Base-by-base conservation (phyloP, 2,329 filamentous ascomycete genomes). In the Diaporthe longicolla region DNA sequence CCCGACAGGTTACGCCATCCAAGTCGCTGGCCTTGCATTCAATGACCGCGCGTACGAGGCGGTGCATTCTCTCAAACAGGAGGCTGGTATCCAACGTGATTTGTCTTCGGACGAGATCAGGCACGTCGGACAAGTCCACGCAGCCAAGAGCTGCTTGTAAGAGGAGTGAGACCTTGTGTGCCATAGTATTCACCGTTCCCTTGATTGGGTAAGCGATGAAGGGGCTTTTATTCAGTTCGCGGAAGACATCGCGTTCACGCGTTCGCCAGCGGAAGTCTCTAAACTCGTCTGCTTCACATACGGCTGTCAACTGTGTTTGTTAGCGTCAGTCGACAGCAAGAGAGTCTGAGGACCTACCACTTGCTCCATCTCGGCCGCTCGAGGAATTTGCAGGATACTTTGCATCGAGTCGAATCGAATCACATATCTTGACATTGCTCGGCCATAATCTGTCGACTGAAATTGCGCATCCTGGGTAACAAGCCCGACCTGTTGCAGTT, bases 361-460 rank as follows among this genome's bases (percentile, higher is more conserved):
- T 57, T 94, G 89, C 40, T 91, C 91, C 9, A 92, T 85, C 10
- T 88, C 90, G 0, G 92, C 88, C 54, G 87, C 89, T 1, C 84
- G 82, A n/a, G 89, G 88, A 70, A 97, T 85, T 0, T 85, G 85
- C 57, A 96, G 83, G 19, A 97, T 86, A 1, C 86, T 81, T 77
- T 91, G 92, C 94, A 97, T 97, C 0, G 94, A 97, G 50, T 93
- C 88, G 77, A 95, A 95, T 29, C 90, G 90, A 4, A 97, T 85
- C 84, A 94, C 96, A 80, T 96, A 97, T 63, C 91, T 89, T 57
- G 94, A 93, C 94, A 97, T 97, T 6, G 93, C 92, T 72, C 93
- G 88, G 1, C 94, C 94, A 79, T 93, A 94, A 65, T 92, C 90
- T 0, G 93, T 96, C 58, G 90, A 91, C 35, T 83, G 85, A 63